Evolutionary conservation across 495 filamentous ascomycete genomes (phyloP).

Genomic region (Aspergillus ostianus): DNA sequence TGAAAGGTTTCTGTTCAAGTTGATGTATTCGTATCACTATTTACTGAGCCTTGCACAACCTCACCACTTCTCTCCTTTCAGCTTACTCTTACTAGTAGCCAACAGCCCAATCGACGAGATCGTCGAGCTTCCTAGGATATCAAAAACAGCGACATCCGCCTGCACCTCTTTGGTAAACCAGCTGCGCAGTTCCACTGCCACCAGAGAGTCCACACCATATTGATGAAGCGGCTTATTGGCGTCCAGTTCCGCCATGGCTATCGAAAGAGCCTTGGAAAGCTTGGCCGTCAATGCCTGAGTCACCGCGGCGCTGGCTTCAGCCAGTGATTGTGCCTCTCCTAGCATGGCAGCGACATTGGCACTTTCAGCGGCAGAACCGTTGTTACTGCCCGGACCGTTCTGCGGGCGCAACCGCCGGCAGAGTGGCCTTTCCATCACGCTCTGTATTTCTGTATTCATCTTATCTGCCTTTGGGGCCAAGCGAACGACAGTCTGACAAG

Average conservation of each 20-base stretch:
- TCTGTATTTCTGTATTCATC: neutral
- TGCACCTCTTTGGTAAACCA: conserved; percentile 34
- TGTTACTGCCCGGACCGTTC: no score
- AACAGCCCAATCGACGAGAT: conserved; percentile 4
- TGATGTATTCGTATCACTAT: no score
- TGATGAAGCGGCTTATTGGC: conserved; percentile 25
- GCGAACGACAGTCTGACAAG: neutral
- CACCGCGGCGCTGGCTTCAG: conserved; percentile 7
- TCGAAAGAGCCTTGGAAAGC: conserved; percentile 15
- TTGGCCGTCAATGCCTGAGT: conserved; percentile 12
- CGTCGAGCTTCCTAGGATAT: conserved; percentile 18
- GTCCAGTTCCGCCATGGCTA: conserved; percentile 36
- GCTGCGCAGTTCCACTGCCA: conserved; percentile 42
- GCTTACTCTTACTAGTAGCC: neutral
- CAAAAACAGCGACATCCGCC: conserved; percentile 34
- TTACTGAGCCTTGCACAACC: no score
- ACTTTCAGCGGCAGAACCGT: neutral
- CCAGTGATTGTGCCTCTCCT: neutral
- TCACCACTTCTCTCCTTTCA: no score
- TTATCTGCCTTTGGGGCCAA: neutral
- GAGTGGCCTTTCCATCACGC: neutral
- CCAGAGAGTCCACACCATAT: conserved; percentile 44
- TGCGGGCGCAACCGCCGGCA: neutral
- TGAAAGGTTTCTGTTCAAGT: no score
- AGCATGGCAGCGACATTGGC: neutral